These are phyloP conservation scores for Aspergillus sclerotiicarbonarius DNA, from an alignment of 495 filamentous ascomycete genomes.

Conservation along the genomic window DNA sequence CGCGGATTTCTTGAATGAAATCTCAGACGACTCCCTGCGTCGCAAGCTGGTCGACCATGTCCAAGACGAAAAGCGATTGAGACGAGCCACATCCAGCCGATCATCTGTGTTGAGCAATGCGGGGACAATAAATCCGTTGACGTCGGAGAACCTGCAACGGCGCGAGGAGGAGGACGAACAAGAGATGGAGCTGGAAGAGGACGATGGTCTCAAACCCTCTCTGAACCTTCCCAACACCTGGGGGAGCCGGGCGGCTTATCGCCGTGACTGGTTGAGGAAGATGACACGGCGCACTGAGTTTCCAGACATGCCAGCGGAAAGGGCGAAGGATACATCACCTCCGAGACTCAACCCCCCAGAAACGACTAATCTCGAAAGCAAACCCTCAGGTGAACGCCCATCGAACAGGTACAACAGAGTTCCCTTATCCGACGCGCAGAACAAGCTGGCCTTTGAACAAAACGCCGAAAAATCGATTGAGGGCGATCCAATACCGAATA, in stretches of 20 bases:
- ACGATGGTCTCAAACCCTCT: slow-evolving; percentile 45
- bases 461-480: slow-evolving; percentile 29
- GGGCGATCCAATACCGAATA: slow-evolving; percentile 47
- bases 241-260: slow-evolving; percentile 53
- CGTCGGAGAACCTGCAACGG: slow-evolving; percentile 46
- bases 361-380: slow-evolving; percentile 13
- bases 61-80: slow-evolving; percentile 45
- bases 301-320: slow-evolving; percentile 22
- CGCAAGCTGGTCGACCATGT: slow-evolving; percentile 37
- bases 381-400: slow-evolving; percentile 22
- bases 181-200: slow-evolving; percentile 21
- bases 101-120: slow-evolving; percentile 49
- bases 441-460: slow-evolving; percentile 22
- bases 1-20: slow-evolving; percentile 29
- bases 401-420: slow-evolving; percentile 15
- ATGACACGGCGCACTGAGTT: slow-evolving; percentile 27
- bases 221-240: slow-evolving; percentile 57
- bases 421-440: slow-evolving; percentile 21
- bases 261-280: slow-evolving; percentile 54
- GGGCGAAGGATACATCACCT: slow-evolving; percentile 5
- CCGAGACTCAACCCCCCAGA: slow-evolving; percentile 8
- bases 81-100: slow-evolving; percentile 40
- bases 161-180: slow-evolving; percentile 36
- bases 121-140: slow-evolving; percentile 34
- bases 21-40: slow-evolving; percentile 30